These are phyloP conservation scores for Tremella mesenterica DNA, from an alignment of 768 basidiomycete genomes.

Conservation along the genomic window DNA sequence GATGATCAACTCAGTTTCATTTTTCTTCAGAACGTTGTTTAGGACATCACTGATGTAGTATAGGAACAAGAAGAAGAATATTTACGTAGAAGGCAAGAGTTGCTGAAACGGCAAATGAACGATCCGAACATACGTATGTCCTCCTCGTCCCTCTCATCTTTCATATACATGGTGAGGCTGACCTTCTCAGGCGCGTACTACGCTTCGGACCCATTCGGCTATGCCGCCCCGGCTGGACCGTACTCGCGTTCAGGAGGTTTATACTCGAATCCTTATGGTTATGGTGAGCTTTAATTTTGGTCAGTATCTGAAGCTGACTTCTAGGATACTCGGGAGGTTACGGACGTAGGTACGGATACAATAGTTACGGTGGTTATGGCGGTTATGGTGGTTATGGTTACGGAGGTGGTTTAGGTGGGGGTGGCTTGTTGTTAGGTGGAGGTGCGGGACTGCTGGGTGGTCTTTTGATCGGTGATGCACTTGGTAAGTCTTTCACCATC, in stretches of 20 bases:
- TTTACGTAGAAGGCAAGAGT: slow-evolving; percentile 20
- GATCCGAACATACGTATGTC: slow-evolving; percentile 28
- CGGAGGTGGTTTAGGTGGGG: slow-evolving; percentile 4
- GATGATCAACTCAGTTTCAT: no score
- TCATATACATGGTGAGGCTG: neutral
- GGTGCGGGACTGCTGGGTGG: slow-evolving; percentile 20
- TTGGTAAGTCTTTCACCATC: neutral
- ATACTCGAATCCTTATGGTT: slow-evolving; percentile 26
- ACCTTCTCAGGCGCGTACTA: slow-evolving; percentile 17
- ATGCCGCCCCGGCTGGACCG: slow-evolving; percentile 20
- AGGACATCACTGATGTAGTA: neutral
- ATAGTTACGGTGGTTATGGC: slow-evolving; percentile 6
- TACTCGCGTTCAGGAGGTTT: slow-evolving; percentile 19
- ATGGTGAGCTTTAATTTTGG: slow-evolving; percentile 17
- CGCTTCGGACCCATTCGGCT: slow-evolving; percentile 25
- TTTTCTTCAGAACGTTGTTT: neutral
- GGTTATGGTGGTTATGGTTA: neutral
- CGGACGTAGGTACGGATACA: slow-evolving; percentile 14
- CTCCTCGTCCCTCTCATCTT: neutral
- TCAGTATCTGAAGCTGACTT: neutral
- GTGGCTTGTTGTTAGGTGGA: slow-evolving; percentile 13
- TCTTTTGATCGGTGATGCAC: slow-evolving; percentile 8
- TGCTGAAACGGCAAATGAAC: slow-evolving; percentile 22
- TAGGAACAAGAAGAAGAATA: slow-evolving; percentile 27
- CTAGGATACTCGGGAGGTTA: slow-evolving; percentile 22